A percentile compares a stretch with the other conserved stretches of the same genome.
These are phyloP conservation scores for Claviceps paspali DNA, from an alignment of 2,329 filamentous ascomycete genomes.

Conservation along the genomic window DNA sequence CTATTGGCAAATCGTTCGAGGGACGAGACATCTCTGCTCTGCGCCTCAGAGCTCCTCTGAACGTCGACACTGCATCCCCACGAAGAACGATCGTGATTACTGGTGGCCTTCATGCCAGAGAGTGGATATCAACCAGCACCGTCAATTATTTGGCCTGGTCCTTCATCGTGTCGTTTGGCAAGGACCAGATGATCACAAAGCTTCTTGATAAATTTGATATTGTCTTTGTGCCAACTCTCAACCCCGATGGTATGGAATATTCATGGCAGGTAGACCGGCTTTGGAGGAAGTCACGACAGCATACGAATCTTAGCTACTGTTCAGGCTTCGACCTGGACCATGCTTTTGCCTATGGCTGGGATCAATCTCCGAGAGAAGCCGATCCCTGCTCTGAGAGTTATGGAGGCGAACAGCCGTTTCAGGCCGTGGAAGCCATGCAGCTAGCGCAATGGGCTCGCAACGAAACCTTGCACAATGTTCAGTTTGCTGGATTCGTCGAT, in stretches of 20 bases:
- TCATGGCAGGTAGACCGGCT: constrained; percentile 83
- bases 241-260: constrained; percentile 90
- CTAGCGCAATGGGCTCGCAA: constrained; percentile 74
- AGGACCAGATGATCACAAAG: constrained; percentile 53
- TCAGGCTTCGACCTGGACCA: constrained; percentile 81
- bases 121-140: constrained; percentile 91
- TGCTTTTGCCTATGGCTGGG: constrained; percentile 74
- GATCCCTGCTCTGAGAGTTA: constrained; percentile 90
- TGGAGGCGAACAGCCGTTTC: constrained; percentile 68
- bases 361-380: constrained; percentile 43
- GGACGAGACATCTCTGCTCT: constrained; percentile 75
- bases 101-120: constrained; percentile 80
- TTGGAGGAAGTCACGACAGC: constrained; percentile 88
- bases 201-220: constrained; percentile 76
- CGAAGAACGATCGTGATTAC: constrained; percentile 69
- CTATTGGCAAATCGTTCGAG: constrained; percentile 74
- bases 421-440: constrained; percentile 61
- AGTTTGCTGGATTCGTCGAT: constrained; percentile 76
- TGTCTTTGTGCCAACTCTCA: constrained; percentile 74
- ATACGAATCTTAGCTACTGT: constrained; percentile 69
- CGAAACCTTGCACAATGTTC: constrained; percentile 55
- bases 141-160: constrained; percentile 85
- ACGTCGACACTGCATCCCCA: constrained; percentile 25
- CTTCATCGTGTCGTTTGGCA: constrained; percentile 70
- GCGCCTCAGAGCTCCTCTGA: constrained; percentile 48